Conservation (phyloP, 1,284 basidiomycete genomes). For the Papiliotrema fonsecae region DNA sequence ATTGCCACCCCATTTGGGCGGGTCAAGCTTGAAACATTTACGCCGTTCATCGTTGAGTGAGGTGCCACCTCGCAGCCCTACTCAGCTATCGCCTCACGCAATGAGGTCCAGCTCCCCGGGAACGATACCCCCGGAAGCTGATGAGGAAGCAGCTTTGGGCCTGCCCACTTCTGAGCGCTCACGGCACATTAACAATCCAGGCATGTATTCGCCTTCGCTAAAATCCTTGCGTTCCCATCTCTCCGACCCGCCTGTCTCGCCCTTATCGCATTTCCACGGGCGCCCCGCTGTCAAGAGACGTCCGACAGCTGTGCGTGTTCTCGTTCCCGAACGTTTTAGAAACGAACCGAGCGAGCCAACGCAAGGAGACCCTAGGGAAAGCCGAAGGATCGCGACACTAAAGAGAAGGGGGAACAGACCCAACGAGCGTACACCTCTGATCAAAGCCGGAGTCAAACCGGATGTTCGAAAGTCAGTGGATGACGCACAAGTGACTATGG, state of each 20-base stretch:
- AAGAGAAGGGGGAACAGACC: not conserved
- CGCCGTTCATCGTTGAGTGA: conserved; percentile 1
- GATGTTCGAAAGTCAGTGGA: conserved; percentile 29
- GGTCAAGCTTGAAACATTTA: conserved; percentile 16
- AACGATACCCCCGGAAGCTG: not conserved
- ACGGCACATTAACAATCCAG: no score
- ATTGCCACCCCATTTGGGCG: conserved; percentile 28
- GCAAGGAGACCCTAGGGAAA: not conserved
- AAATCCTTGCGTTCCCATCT: not conserved
- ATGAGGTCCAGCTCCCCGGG: not conserved
- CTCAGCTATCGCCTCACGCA: not conserved
- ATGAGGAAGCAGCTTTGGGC: conserved; percentile 13
- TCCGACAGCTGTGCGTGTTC: conserved; percentile 37
- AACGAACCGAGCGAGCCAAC: no score
- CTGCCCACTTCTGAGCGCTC: not conserved
- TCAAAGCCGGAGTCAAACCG: conserved; percentile 40
- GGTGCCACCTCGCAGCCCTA: not conserved
- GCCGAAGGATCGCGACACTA: not conserved
- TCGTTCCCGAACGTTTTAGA: conserved; percentile 26
- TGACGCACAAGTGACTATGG: conserved; percentile 7
- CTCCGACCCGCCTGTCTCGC: not conserved
- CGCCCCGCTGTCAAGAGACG: conserved; percentile 19
- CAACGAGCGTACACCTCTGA: conserved; percentile 39
- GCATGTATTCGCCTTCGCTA: not conserved
- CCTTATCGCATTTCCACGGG: not conserved